Percentiles rank a stretch among this genome's conserved stretches.
These are phyloP conservation scores for Umbilicaria muhlenbergii DNA, from an alignment of 495 filamentous ascomycete genomes.

Conservation along the genomic window DNA sequence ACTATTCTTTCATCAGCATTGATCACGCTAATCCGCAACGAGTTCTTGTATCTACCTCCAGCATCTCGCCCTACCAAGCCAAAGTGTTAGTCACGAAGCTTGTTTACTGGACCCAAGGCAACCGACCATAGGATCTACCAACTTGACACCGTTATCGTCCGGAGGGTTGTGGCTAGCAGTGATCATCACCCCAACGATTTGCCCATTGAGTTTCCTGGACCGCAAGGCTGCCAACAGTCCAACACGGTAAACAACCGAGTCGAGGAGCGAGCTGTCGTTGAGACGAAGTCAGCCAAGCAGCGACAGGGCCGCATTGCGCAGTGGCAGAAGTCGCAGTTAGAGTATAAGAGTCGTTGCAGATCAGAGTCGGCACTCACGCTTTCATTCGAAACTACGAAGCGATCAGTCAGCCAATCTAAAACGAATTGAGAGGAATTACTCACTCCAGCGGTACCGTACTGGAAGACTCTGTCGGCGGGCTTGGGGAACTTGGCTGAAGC, in stretches of 20 bases:
- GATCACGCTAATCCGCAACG: constrained; percentile 3
- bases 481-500: constrained; percentile 57
- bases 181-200: constrained; percentile 96
- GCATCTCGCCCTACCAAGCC: constrained; percentile 65
- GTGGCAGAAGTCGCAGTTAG: background rate
- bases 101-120: background rate
- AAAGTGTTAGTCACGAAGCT: constrained; percentile 2
- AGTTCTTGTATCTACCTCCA: constrained; percentile 42
- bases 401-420: constrained; percentile 12
- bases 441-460: constrained; percentile 91
- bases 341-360: background rate
- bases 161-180: constrained; percentile 97
- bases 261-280: constrained; percentile 37
- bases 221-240: constrained; percentile 82
- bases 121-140: constrained; percentile 83
- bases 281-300: constrained; percentile 27
- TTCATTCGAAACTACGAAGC: constrained; percentile 57
- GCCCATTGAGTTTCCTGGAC: constrained; percentile 71
- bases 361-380: constrained; percentile 34
- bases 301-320: constrained; percentile 19
- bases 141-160: constrained; percentile 93
- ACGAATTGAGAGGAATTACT: constrained; percentile 17
- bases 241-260: constrained; percentile 81
- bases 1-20: constrained; percentile 20
- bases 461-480: constrained; percentile 53